Percentiles rank a stretch among this genome's conserved stretches.
Conservation (phyloP, 2,329 filamentous ascomycete species). For the Calonectria fujianensis region DNA sequence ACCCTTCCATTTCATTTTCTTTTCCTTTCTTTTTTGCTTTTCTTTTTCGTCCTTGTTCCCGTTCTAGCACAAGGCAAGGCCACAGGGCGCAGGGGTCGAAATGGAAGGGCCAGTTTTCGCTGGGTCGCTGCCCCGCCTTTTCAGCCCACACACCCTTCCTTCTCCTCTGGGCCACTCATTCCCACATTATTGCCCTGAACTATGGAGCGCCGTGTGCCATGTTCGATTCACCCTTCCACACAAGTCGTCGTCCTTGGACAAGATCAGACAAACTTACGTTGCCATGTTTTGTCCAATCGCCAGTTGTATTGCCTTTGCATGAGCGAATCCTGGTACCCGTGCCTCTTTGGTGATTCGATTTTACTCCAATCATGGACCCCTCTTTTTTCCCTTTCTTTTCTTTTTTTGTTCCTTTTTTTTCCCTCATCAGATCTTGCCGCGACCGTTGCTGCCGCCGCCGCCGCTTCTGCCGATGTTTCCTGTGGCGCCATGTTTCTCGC, state of each 20-base stretch:
- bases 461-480: slow-evolving; percentile 20
- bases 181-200: slow-evolving; percentile 32
- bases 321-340: slow-evolving; percentile 28
- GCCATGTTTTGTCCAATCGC: slow-evolving; percentile 21
- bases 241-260: slow-evolving; percentile 19
- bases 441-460: slow-evolving; percentile 35
- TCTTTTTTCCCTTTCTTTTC: not conserved
- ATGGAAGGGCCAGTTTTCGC: slow-evolving; percentile 26
- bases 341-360: slow-evolving; percentile 30
- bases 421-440: slow-evolving; percentile 14
- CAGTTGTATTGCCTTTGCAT: slow-evolving; percentile 4
- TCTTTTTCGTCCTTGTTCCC: slow-evolving; percentile 26
- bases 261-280: not conserved
- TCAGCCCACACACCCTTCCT: slow-evolving; percentile 9
- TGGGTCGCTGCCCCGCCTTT: slow-evolving; percentile 29
- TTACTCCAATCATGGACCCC: slow-evolving; percentile 4
- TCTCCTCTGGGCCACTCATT: slow-evolving; percentile 21
- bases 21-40: slow-evolving; percentile 26
- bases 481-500: not conserved
- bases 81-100: slow-evolving; percentile 1
- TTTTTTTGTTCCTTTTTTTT: slow-evolving; percentile 7
- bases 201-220: slow-evolving; percentile 13
- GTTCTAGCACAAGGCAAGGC: slow-evolving; percentile 1
- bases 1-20: slow-evolving; percentile 24
- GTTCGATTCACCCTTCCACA: slow-evolving; percentile 20